phyloP scores from a whole-genome alignment of 1,139 yeast species.

The Lodderomyces jiufengensis region DNA sequence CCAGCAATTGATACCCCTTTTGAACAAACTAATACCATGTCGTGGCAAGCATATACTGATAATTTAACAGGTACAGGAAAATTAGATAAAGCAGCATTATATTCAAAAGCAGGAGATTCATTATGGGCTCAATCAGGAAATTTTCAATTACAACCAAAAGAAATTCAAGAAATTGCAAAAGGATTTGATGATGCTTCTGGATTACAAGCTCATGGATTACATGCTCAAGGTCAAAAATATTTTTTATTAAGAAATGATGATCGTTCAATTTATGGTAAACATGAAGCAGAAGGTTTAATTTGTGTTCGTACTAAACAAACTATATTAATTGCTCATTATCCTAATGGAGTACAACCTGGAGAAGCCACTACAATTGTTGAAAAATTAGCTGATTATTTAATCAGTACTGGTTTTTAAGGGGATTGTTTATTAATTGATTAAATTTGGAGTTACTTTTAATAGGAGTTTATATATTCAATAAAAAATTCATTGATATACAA shows the following conservation, averaged over 20 bases:
- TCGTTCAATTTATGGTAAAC: slow-evolving; percentile 92
- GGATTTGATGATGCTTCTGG: slow-evolving; percentile 80
- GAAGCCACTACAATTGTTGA: slow-evolving; percentile 94
- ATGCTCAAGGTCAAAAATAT: slow-evolving; percentile 81
- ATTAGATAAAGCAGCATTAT: slow-evolving; percentile 88
- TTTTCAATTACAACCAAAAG: slow-evolving; percentile 64
- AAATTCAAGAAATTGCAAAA: slow-evolving; percentile 66
- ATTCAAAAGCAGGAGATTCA: slow-evolving; percentile 92
- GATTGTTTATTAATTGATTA: too few relatives aligned
- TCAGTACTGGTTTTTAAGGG: slow-evolving; percentile 75
- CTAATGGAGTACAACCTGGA: slow-evolving; percentile 85
- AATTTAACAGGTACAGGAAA: slow-evolving; percentile 82
- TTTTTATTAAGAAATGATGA: slow-evolving; percentile 87
- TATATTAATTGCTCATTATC: slow-evolving; percentile 90
- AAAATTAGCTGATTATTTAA: slow-evolving; percentile 90
- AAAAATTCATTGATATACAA: too few relatives aligned
- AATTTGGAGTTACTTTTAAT: too few relatives aligned
- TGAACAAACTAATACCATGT: slow-evolving; percentile 21
- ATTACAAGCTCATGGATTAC: slow-evolving; percentile 83
- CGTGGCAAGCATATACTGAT: slow-evolving; percentile 84
- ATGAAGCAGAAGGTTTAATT: slow-evolving; percentile 78
- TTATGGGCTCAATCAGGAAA: slow-evolving; percentile 87
- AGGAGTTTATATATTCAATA: too few relatives aligned
- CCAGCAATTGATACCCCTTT: neutral
- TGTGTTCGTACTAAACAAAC: slow-evolving; percentile 95